Base-by-base conservation (phyloP, 257 asterid genomes). In the Solanum raphanifolium region DNA sequence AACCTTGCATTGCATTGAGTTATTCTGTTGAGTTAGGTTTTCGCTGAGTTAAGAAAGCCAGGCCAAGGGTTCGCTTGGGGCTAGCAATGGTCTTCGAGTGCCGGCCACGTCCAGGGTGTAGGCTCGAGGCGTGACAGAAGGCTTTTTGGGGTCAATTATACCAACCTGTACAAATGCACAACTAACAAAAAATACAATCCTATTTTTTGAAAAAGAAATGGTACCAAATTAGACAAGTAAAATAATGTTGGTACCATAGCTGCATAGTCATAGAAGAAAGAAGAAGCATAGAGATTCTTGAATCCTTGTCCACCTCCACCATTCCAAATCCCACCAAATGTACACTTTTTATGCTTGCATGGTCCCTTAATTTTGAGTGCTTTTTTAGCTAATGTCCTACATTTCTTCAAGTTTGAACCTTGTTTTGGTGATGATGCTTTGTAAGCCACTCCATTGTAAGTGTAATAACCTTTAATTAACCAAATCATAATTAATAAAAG, bases 241-340 rank as follows among this genome's bases (percentile, higher is more conserved):
- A 38, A 48, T 48, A 48, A 16, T 9, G 58, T 20, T 16, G 2
- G 83, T 86, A 93, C 95, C 95, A 78, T 89, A 8, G 41, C 73
- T 7, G 94, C 95, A 2, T 88, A 89, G 83, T 91, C 92, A 6
- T 86, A 92, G 89, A 93, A 92, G 72, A 48, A 92, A 1, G 96
- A 92, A 0, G 94, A 90, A 13, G 86, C 87, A 46, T 92, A 93
- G 20, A 94, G 11, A 84, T 87, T 90, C 2, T 88, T 76, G 73
- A 32, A 88, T 52, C 98, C 95, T 21, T 35, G 88, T 16, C 98
- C 96, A 9, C 96, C 94, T 10, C 98, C 94, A 10, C 96, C 98
- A 83, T 82, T 38, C 98, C 98, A 92, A 10, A 88, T 62, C 13
- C 96, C 96, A 71, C 90, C 74, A 85, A 94, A 94, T 12, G 96